Conservation (phyloP, 108 stramenopile genomes). For the Fistulifera solaris region DNA sequence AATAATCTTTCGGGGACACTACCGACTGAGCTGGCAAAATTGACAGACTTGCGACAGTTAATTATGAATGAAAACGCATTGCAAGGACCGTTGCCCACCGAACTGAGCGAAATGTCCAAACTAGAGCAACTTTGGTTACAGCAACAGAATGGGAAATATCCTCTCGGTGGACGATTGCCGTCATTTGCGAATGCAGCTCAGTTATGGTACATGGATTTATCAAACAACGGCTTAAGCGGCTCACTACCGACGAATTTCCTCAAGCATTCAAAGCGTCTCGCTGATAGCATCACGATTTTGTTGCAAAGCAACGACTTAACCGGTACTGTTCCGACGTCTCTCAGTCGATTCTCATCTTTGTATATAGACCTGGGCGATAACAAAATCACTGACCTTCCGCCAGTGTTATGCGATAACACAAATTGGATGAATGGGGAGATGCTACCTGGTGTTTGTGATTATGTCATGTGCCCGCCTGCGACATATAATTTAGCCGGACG, state of each 20-base stretch:
- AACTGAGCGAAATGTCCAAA: conserved; percentile 7
- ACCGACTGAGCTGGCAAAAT: conserved; percentile 22
- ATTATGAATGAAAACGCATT: conserved; percentile 35
- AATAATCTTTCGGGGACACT: conserved; percentile 45
- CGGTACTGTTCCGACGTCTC: conserved; percentile 36
- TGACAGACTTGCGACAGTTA: conserved; percentile 21
- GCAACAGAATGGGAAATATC: background rate
- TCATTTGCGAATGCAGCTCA: conserved; percentile 6
- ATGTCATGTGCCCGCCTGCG: conserved; percentile 42
- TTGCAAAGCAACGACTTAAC: conserved; percentile 33
- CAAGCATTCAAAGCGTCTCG: background rate
- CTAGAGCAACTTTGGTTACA: conserved; percentile 6
- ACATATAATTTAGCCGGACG: conserved; percentile 14
- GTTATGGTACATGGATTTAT: conserved; percentile 9
- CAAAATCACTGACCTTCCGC: conserved; percentile 13
- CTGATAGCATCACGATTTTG: background rate
- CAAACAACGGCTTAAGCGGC: conserved; percentile 1
- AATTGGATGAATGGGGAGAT: conserved; percentile 38
- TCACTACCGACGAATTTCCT: background rate
- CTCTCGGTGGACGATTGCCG: background rate
- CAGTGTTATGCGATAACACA: conserved; percentile 20
- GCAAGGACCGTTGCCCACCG: conserved; percentile 16
- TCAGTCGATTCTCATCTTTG: conserved; percentile 23
- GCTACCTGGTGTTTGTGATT: conserved; percentile 26
- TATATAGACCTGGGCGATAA: conserved; percentile 22